Evolutionary conservation across 2,329 filamentous ascomycete species (phyloP).

Genomic region (Colletotrichum viniferum): DNA sequence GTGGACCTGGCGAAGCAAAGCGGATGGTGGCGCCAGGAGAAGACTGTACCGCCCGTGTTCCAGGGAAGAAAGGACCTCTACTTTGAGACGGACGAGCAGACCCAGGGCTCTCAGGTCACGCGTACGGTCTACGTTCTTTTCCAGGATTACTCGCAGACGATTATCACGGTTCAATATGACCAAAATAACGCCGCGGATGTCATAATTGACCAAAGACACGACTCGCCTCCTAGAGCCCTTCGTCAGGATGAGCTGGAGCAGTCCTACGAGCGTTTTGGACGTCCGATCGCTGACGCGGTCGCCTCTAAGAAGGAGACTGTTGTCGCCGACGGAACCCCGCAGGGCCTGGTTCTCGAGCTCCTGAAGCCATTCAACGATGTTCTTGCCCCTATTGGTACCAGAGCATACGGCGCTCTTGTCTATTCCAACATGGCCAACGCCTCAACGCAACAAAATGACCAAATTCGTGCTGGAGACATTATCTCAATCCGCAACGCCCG

Average conservation of each 20-base stretch:
- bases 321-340: conserved; percentile 83
- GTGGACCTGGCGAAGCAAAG: conserved; percentile 77
- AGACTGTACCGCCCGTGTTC: conserved; percentile 79
- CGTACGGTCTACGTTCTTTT: conserved; percentile 89
- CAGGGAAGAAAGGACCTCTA: conserved; percentile 84
- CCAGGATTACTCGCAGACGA: conserved; percentile 94
- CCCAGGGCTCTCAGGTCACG: conserved; percentile 72
- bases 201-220: conserved; percentile 82
- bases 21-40: conserved; percentile 87
- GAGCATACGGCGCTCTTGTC: conserved; percentile 88
- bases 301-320: conserved; percentile 76
- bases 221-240: conserved; percentile 78
- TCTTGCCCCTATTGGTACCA: conserved; percentile 82
- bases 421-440: conserved; percentile 97
- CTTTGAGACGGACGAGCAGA: conserved; percentile 81
- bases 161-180: conserved; percentile 83
- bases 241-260: conserved; percentile 94
- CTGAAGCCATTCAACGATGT: conserved; percentile 75
- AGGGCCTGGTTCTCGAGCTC: conserved; percentile 78
- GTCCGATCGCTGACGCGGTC: conserved; percentile 74
- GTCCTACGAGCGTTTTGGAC: conserved; percentile 81
- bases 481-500: conserved; percentile 90
- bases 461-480: conserved; percentile 92
- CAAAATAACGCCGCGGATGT: conserved; percentile 74
- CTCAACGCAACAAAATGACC: conserved; percentile 85